Conservation (phyloP, 768 basidiomycete genomes). For the Tricholoma sp. region DNA sequence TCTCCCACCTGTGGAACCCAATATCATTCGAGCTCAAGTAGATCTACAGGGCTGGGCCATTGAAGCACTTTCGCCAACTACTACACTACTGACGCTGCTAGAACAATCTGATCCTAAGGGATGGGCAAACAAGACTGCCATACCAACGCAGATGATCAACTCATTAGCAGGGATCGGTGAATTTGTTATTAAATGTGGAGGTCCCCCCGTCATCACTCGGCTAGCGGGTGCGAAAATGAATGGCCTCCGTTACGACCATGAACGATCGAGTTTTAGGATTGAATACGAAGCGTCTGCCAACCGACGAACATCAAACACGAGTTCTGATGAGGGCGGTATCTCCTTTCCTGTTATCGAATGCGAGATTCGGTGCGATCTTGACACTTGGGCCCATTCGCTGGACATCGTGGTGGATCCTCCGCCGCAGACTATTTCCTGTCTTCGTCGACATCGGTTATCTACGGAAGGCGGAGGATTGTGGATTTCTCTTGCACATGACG, state of each 20-base stretch:
- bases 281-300: constrained; percentile 73
- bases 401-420: constrained; percentile 94
- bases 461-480: constrained; percentile 88
- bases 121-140: constrained; percentile 92
- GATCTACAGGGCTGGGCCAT: constrained; percentile 99
- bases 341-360: constrained; percentile 67
- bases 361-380: constrained; percentile 87
- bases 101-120: constrained; percentile 98
- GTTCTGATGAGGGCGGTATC: constrained; percentile 22
- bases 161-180: constrained; percentile 90
- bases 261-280: constrained; percentile 72
- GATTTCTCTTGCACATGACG: constrained; percentile 88
- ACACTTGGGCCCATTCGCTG: constrained; percentile 79
- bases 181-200: constrained; percentile 92
- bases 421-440: constrained; percentile 73
- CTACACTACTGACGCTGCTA: constrained; percentile 86
- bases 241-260: constrained; percentile 81
- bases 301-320: constrained; percentile 30
- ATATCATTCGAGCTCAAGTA: constrained; percentile 89
- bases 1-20: constrained; percentile 62
- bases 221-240: constrained; percentile 73
- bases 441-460: constrained; percentile 84
- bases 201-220: constrained; percentile 87
- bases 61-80: constrained; percentile 90
- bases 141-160: constrained; percentile 91